Percentiles rank a stretch among this genome's conserved stretches.
phyloP scores from a whole-genome alignment of 176 grass and related monocot species.

The Bromus sterilis region DNA sequence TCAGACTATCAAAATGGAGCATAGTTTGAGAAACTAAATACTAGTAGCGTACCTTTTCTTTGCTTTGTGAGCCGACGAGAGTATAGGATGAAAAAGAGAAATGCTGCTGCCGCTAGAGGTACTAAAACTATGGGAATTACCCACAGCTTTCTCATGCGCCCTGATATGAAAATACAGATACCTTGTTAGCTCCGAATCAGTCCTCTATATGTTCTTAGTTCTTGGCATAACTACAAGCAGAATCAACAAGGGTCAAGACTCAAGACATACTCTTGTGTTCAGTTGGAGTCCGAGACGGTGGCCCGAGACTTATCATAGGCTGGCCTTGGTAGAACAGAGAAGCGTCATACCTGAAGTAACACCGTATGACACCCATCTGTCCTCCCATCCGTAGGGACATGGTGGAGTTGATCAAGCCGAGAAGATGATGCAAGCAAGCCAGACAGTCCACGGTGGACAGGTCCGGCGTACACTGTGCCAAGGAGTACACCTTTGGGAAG shows the following conservation, averaged over 20 bases:
- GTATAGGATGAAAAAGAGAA: slow-evolving; percentile 9
- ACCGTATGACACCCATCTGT: not conserved
- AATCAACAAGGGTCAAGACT: no score
- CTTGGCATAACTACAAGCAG: no score
- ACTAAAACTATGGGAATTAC: not conserved
- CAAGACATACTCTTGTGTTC: not conserved
- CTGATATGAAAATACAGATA: not conserved
- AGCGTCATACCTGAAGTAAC: not conserved
- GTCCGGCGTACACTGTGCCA: slow-evolving; percentile 12
- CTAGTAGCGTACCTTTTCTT: not conserved
- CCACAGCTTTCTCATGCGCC: not conserved
- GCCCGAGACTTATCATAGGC: not conserved
- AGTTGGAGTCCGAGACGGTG: not conserved
- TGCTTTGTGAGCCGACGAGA: not conserved
- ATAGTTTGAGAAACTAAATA: not conserved
- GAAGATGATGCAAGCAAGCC: not conserved
- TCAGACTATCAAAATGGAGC: no score
- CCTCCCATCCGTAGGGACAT: not conserved
- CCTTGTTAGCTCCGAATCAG: no score
- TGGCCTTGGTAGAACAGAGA: not conserved
- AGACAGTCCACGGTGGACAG: not conserved
- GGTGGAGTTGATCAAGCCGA: not conserved
- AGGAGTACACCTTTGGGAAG: no score
- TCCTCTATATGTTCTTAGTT: no score
- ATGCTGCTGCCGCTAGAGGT: not conserved